Percentiles rank a stretch among this genome's conserved stretches.
Conservation (phyloP, 768 basidiomycete species). For the Suillus alpinus region DNA sequence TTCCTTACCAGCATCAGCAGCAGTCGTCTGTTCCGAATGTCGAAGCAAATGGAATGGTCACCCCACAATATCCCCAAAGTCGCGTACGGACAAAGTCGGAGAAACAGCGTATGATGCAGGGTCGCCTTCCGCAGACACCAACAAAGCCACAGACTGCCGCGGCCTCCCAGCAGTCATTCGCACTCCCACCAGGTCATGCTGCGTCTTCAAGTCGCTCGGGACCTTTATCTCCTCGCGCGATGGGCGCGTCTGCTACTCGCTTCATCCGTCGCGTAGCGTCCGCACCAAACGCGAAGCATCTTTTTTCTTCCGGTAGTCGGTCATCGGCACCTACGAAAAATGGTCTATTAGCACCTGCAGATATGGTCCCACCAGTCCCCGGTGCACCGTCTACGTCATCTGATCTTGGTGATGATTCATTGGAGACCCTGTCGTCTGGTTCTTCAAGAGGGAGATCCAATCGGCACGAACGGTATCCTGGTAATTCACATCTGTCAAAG, state of each 20-base stretch:
- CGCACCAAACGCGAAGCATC: constrained; percentile 92
- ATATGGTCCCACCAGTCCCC: constrained; percentile 55
- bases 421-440: constrained; percentile 76
- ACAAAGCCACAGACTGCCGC: constrained; percentile 27
- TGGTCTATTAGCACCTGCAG: constrained; percentile 72
- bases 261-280: constrained; percentile 95
- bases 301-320: constrained; percentile 67
- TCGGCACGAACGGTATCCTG: constrained; percentile 36
- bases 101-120: constrained; percentile 43
- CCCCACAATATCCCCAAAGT: constrained; percentile 23
- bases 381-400: constrained; percentile 45
- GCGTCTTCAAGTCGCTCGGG: constrained; percentile 39
- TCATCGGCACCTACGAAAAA: constrained; percentile 66
- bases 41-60: constrained; percentile 18
- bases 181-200: constrained; percentile 20
- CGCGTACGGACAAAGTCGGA: constrained; percentile 44
- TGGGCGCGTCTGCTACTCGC: constrained; percentile 75
- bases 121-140: constrained; percentile 42
- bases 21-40: constrained; percentile 10
- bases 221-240: constrained; percentile 63
- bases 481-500: constrained; percentile 29
- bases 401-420: constrained; percentile 64
- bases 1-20: constrained; percentile 12
- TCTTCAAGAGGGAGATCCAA: constrained; percentile 60
- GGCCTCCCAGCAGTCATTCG: constrained; percentile 42